Percentiles rank a stretch among this genome's conserved stretches.
Evolutionary conservation across 2,329 filamentous ascomycete genomes (phyloP).

Genomic region (Chrysoporthe cubensis): DNA sequence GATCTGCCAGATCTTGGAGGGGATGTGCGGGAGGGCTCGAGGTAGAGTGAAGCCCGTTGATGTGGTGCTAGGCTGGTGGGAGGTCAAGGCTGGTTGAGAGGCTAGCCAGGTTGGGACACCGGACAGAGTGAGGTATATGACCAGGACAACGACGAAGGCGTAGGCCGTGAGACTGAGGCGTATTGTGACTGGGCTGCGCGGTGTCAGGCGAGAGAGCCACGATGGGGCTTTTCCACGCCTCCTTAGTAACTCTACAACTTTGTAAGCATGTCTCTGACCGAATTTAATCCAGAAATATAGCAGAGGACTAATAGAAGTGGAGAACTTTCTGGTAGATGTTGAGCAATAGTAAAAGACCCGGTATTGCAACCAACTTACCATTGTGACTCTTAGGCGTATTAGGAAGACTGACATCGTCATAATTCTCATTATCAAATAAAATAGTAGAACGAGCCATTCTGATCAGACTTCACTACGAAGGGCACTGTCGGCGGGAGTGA

Average conservation of each 20-base stretch:
- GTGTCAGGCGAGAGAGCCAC: background rate
- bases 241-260: background rate
- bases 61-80: background rate
- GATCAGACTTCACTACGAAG: background rate
- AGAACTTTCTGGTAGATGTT: too few species aligned
- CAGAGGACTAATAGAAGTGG: background rate
- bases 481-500: background rate
- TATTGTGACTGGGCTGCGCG: background rate
- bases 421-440: background rate
- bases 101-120: background rate
- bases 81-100: background rate
- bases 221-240: background rate
- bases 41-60: background rate
- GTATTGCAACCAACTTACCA: background rate
- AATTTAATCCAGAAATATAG: too few species aligned
- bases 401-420: background rate
- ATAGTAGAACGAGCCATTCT: background rate
- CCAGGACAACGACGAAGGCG: background rate
- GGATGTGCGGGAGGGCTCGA: slow-evolving; percentile 29
- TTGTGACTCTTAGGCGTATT: background rate
- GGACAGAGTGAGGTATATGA: background rate
- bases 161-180: background rate
- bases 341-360: background rate
- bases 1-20: slow-evolving; percentile 35
- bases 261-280: background rate